phyloP scores from a whole-genome alignment of 2,329 filamentous ascomycete genomes.

The Colletotrichum incanum region DNA sequence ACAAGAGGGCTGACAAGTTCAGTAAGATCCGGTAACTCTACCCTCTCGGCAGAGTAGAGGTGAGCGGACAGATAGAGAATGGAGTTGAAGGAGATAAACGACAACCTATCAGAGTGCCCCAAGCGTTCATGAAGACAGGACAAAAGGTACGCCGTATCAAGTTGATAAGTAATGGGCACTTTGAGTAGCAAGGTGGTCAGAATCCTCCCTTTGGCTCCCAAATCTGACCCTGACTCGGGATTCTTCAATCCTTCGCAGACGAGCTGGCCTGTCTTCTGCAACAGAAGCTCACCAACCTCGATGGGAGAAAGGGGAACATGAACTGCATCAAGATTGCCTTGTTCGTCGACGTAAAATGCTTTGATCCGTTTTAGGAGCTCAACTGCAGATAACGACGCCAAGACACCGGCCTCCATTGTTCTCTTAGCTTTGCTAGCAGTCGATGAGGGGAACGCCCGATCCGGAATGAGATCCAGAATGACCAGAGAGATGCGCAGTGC shows the following conservation, averaged over 20 bases:
- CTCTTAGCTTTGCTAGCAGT: constrained; percentile 41
- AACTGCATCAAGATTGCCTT: constrained; percentile 77
- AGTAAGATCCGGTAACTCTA: constrained; percentile 68
- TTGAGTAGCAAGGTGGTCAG: constrained; percentile 73
- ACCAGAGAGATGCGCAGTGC: constrained; percentile 67
- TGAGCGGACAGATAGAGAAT: constrained; percentile 72
- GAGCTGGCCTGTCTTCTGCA: constrained; percentile 72
- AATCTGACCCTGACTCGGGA: constrained; percentile 60
- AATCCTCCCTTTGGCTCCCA: constrained; percentile 72
- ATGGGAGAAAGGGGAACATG: constrained; percentile 71
- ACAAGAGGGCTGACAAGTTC: constrained; percentile 79
- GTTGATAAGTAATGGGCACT: constrained; percentile 58
- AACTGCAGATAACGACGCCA: constrained; percentile 56
- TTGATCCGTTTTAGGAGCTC: constrained; percentile 74
- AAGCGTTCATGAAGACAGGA: constrained; percentile 67
- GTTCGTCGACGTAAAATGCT: constrained; percentile 79
- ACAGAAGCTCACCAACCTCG: constrained; percentile 73
- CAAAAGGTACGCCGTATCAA: constrained; percentile 65
- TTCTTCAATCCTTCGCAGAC: constrained; percentile 63
- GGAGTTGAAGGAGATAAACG: constrained; percentile 72
- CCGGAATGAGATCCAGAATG: constrained; percentile 76
- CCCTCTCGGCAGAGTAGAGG: constrained; percentile 68
- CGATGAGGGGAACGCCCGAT: constrained; percentile 69
- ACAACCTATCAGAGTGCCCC: constrained; percentile 54
- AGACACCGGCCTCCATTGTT: constrained; percentile 48